A percentile compares a stretch with the other conserved stretches of the same genome.
phyloP scores from a whole-genome alignment of 345 rosid species.

The Odontarrhena argentea region DNA sequence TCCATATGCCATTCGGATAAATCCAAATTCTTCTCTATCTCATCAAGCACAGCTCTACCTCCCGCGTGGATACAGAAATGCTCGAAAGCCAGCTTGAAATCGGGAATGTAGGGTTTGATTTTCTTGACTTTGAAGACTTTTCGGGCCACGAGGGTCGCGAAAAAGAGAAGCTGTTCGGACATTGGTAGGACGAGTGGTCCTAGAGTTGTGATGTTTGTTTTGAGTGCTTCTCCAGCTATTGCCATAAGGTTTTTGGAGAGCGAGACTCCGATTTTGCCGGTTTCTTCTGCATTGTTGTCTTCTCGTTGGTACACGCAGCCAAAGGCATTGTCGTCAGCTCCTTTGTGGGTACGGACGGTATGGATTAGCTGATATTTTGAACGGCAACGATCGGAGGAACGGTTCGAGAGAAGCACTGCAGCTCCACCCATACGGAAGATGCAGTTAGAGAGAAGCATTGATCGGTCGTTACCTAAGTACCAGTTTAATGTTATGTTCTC shows the following conservation, averaged over 20 bases:
- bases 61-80: slow-evolving; percentile 91
- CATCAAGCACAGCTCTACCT: slow-evolving; percentile 88
- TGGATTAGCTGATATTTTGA: slow-evolving; percentile 91
- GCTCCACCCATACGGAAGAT: slow-evolving; percentile 97
- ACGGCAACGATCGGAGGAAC: slow-evolving; percentile 64
- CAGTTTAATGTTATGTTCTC: slow-evolving; percentile 86
- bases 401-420: slow-evolving; percentile 85
- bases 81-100: slow-evolving; percentile 85
- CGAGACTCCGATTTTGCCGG: slow-evolving; percentile 61
- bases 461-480: slow-evolving; percentile 89
- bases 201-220: slow-evolving; percentile 84
- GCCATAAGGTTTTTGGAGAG: slow-evolving; percentile 94
- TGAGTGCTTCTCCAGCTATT: slow-evolving; percentile 92
- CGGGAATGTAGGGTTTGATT: slow-evolving; percentile 78
- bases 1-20: slow-evolving; percentile 87
- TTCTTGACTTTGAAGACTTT: slow-evolving; percentile 66
- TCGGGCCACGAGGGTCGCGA: slow-evolving; percentile 64
- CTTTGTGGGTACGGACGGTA: slow-evolving; percentile 93
- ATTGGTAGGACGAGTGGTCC: slow-evolving; percentile 89
- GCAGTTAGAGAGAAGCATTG: slow-evolving; percentile 93
- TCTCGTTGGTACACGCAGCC: slow-evolving; percentile 81
- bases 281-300: slow-evolving; percentile 50
- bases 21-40: slow-evolving; percentile 80
- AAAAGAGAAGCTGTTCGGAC: slow-evolving; percentile 85
- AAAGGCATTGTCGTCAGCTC: slow-evolving; percentile 75